Evolutionary conservation across 352 stramenopile species (phyloP).

Genomic region (Globisporangium middletonii): DNA sequence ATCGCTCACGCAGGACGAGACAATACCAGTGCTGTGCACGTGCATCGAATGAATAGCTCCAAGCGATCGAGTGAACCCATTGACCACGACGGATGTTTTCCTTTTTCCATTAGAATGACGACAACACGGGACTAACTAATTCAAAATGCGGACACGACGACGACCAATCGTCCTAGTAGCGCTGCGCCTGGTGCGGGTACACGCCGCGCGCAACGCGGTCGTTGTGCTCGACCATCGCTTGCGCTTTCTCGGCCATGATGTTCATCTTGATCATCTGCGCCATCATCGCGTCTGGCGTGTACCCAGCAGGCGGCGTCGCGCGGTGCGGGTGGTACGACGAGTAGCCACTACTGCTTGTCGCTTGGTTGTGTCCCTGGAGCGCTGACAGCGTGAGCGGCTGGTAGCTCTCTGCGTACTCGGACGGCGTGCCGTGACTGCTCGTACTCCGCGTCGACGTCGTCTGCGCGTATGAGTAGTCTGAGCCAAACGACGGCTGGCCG

Average conservation of each 20-base stretch:
- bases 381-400: constrained; percentile 9
- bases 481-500: constrained; percentile 14
- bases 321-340: not conserved
- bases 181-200: constrained; percentile 11
- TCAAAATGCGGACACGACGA: not conserved
- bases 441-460: constrained; percentile 10
- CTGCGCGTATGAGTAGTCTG: constrained; percentile 17
- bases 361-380: constrained; percentile 3
- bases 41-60: too few species aligned
- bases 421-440: constrained; percentile 12
- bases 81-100: too few species aligned
- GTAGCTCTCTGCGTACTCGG: constrained; percentile 13
- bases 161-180: constrained; percentile 1
- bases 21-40: too few species aligned
- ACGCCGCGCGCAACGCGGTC: constrained; percentile 47
- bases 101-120: not conserved
- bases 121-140: not conserved
- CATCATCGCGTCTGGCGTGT: constrained; percentile 53
- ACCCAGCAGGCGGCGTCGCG: constrained; percentile 7
- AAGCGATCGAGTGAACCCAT: too few species aligned
- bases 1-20: not conserved
- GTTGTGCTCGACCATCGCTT: constrained; percentile 54
- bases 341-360: constrained; percentile 9
- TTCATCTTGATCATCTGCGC: constrained; percentile 73
- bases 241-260: constrained; percentile 61